Conservation (phyloP, 202 grass and related monocot genomes). For the Schoenoplectus tabernaemontani region DNA sequence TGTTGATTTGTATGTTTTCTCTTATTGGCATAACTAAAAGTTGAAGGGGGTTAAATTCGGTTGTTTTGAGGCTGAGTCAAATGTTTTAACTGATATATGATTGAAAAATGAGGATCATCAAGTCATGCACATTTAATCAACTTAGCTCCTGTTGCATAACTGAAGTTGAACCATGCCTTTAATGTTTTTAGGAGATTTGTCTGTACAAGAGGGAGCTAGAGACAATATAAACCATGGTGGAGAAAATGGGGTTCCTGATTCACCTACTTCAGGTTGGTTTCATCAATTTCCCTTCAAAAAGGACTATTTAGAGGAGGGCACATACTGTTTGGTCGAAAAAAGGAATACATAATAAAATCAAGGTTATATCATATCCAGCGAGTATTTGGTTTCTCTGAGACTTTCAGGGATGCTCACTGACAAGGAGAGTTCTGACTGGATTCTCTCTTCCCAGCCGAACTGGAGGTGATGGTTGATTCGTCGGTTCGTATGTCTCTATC, state of each 20-base stretch:
- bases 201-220: constrained; percentile 60
- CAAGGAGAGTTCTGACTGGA: constrained; percentile 65
- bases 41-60: background rate
- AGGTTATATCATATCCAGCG: constrained; percentile 33
- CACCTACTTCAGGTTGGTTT: constrained; percentile 99
- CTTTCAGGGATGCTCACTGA: constrained; percentile 66
- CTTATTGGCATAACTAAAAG: background rate
- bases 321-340: constrained; percentile 85
- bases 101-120: background rate
- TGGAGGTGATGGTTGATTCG: constrained; percentile 61
- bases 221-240: constrained; percentile 47
- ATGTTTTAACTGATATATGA: background rate
- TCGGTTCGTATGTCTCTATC: constrained; percentile 99
- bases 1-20: background rate
- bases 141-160: background rate
- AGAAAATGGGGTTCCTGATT: constrained; percentile 67
- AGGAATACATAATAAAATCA: constrained; percentile 65
- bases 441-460: constrained; percentile 46
- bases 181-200: constrained; percentile 52
- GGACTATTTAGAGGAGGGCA: constrained; percentile 95
- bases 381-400: constrained; percentile 61
- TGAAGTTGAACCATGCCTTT: background rate
- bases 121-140: background rate
- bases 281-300: constrained; percentile 73
- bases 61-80: background rate